Conservation (phyloP, 2,329 filamentous ascomycete genomes). For the Claviceps humidiphila region DNA sequence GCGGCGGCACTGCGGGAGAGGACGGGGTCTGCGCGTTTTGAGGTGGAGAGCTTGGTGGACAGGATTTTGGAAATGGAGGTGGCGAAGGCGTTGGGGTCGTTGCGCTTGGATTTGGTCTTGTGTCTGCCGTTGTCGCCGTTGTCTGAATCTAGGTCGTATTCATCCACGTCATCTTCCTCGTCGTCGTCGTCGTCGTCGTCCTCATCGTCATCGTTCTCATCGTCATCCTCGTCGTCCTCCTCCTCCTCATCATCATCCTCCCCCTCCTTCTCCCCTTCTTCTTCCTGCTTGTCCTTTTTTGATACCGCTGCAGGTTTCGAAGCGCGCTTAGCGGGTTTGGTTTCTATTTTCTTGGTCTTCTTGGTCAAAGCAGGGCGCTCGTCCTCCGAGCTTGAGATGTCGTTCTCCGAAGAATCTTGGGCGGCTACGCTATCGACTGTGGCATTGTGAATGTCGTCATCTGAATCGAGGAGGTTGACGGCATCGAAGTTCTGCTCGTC, state of each 20-base stretch:
- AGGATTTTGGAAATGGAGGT: conserved; percentile 91
- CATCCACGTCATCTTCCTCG: conserved; percentile 20
- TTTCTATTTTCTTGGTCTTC: conserved; percentile 12
- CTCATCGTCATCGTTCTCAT: conserved; percentile 23
- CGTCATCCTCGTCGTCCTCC: conserved; percentile 25
- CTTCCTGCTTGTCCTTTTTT: conserved; percentile 14
- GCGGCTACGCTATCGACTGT: conserved; percentile 33
- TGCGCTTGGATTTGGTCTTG: conserved; percentile 60
- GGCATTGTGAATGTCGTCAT: conserved; percentile 43
- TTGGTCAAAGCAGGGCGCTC: conserved; percentile 11
- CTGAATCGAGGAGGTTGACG: conserved; percentile 42
- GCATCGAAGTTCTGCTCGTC: conserved; percentile 32
- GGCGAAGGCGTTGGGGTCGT: conserved; percentile 83
- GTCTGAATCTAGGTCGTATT: conserved; percentile 17
- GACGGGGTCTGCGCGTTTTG: conserved; percentile 80
- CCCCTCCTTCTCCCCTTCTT: conserved; percentile 15
- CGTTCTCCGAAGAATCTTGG: conserved; percentile 1
- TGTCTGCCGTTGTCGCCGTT: neutral
- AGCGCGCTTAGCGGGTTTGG: conserved; percentile 10
- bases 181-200: conserved; percentile 19
- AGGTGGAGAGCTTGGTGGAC: conserved; percentile 69
- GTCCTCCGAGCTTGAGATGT: conserved; percentile 23
- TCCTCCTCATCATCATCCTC: conserved; percentile 13
- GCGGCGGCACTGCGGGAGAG: conserved; percentile 70
- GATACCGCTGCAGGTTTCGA: conserved; percentile 5